phyloP scores from a whole-genome alignment of 176 grass and related monocot species.

The Musa troglodytarum region DNA sequence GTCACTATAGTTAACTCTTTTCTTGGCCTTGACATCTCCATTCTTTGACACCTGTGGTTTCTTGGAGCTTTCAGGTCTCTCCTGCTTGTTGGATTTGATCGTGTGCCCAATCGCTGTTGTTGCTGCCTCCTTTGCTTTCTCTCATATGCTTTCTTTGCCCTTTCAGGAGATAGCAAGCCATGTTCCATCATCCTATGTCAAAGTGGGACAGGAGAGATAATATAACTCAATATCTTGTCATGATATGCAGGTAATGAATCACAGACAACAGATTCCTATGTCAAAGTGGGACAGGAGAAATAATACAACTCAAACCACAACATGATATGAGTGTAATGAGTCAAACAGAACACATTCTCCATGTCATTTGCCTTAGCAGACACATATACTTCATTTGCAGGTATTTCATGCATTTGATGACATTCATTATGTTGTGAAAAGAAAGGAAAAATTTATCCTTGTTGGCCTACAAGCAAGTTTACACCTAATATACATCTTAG shows the following conservation, averaged over 20 bases:
- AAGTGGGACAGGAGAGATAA: neutral
- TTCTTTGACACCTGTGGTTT: conserved; percentile 34
- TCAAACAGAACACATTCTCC: neutral
- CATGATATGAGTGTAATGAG: neutral
- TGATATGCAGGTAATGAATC: too few species aligned
- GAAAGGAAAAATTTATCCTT: neutral
- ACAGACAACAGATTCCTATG: conserved; percentile 26
- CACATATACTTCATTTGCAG: neutral
- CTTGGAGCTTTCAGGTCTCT: conserved; percentile 57
- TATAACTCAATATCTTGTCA: too few species aligned
- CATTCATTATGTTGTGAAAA: neutral
- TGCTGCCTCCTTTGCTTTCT: conserved; percentile 63
- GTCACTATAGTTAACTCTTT: conserved; percentile 46
- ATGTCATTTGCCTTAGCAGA: neutral
- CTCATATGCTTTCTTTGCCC: conserved; percentile 79
- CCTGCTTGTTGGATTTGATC: conserved; percentile 34
- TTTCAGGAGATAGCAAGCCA: conserved; percentile 75
- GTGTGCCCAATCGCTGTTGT: conserved; percentile 42
- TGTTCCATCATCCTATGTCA: conserved; percentile 89
- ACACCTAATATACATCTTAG: neutral
- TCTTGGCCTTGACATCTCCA: conserved; percentile 56
- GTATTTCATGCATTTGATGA: neutral
- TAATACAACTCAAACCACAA: neutral
- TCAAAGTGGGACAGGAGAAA: neutral
- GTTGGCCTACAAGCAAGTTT: neutral